phyloP scores from a whole-genome alignment of 192 early-diverging fungal species.

The Coemansia asiatica region DNA sequence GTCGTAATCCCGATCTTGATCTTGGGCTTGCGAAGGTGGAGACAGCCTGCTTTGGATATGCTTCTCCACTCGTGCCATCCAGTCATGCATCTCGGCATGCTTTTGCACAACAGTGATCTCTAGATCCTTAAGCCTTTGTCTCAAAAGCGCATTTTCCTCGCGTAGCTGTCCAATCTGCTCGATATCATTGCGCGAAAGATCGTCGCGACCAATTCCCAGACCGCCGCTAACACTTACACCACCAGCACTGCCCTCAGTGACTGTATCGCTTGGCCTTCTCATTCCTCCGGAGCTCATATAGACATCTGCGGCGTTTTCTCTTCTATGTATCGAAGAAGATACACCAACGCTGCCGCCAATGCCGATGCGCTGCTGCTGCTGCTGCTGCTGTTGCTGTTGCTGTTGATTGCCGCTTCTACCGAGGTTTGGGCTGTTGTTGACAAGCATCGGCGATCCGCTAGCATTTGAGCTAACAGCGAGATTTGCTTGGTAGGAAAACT shows the following conservation, averaged over 20 bases:
- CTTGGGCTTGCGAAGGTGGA: neutral
- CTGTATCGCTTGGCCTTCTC: slow-evolving; percentile 29
- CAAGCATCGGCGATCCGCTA: slow-evolving; percentile 20
- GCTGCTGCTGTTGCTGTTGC: neutral
- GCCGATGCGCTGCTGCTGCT: slow-evolving; percentile 10
- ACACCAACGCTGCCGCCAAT: neutral
- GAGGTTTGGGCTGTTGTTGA: slow-evolving; percentile 14
- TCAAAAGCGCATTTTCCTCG: slow-evolving; percentile 40
- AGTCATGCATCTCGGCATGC: slow-evolving; percentile 42
- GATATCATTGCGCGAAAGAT: slow-evolving; percentile 19
- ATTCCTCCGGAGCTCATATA: neutral
- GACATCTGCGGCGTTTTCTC: slow-evolving; percentile 13
- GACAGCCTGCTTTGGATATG: slow-evolving; percentile 16
- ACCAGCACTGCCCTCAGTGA: slow-evolving; percentile 20
- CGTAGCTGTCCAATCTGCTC: slow-evolving; percentile 34
- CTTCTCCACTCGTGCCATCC: slow-evolving; percentile 49
- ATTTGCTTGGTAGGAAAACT: slow-evolving; percentile 20
- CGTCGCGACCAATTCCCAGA: slow-evolving; percentile 26
- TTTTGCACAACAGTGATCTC: slow-evolving; percentile 41
- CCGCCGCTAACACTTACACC: slow-evolving; percentile 14
- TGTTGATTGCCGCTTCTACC: slow-evolving; percentile 10
- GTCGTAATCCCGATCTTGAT: neutral
- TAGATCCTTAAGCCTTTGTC: slow-evolving; percentile 32
- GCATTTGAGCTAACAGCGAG: neutral
- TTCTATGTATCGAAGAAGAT: neutral